Evolutionary conservation across 768 basidiomycete species (phyloP).

Genomic region (Flagelloscypha sp.): DNA sequence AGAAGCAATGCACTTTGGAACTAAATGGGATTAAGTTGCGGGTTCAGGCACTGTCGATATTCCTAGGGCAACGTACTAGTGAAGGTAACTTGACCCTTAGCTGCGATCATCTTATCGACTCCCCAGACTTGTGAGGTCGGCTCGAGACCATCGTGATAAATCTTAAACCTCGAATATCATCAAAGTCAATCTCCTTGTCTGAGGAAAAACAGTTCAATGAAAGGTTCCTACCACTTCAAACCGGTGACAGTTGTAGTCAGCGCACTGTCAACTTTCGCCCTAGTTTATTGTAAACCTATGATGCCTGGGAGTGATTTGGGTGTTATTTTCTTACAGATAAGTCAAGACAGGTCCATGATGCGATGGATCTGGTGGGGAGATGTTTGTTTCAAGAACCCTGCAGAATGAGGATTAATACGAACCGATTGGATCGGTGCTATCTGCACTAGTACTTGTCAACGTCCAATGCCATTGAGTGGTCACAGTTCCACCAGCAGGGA

Average conservation of each 20-base stretch:
- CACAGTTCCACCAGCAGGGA: constrained; percentile 44
- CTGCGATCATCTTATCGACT: constrained; percentile 36
- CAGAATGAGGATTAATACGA: too few species aligned
- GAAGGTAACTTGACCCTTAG: constrained; percentile 46
- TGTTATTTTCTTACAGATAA: constrained; percentile 45
- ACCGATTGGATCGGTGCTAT: constrained; percentile 30
- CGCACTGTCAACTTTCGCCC: constrained; percentile 37
- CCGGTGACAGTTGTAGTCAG: constrained; percentile 38
- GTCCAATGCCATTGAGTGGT: constrained; percentile 42
- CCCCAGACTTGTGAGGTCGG: constrained; percentile 30
- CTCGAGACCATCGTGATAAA: constrained; percentile 36
- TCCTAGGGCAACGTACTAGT: constrained; percentile 15
- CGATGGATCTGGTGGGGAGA: too few species aligned
- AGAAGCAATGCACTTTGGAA: constrained; percentile 30
- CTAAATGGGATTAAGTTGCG: too few species aligned
- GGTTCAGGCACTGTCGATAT: constrained; percentile 13
- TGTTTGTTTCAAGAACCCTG: too few species aligned
- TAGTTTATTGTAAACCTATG: constrained; percentile 17
- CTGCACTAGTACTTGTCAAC: too few species aligned
- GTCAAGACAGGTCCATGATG: constrained; percentile 48
- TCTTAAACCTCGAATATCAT: too few species aligned
- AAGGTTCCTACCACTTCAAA: constrained; percentile 41
- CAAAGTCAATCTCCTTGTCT: too few species aligned
- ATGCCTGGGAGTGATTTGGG: too few species aligned
- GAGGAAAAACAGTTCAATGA: too few species aligned